Conservation (phyloP, 495 filamentous ascomycete genomes). For the Lophiotrema nucula region DNA sequence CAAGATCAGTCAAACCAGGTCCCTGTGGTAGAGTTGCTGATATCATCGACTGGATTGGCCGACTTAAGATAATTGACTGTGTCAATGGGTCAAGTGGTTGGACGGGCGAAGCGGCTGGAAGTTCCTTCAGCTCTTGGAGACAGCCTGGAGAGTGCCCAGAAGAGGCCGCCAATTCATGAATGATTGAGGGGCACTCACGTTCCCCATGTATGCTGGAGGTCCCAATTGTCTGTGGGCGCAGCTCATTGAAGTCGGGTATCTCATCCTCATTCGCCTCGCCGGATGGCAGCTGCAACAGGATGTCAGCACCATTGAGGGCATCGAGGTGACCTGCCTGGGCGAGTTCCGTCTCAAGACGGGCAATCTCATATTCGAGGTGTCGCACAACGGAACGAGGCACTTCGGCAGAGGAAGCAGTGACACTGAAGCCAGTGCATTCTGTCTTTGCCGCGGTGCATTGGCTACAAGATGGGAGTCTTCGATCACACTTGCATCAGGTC, state of each 20-base stretch:
- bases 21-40: constrained; percentile 14
- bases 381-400: constrained; percentile 12
- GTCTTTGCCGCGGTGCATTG: constrained; percentile 3
- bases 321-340: constrained; percentile 13
- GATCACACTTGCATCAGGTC: too few species aligned
- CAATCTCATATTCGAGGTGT: constrained; percentile 19
- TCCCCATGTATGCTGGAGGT: neutral
- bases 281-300: constrained; percentile 6
- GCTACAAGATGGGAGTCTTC: constrained; percentile 11
- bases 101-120: neutral
- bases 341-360: constrained; percentile 14
- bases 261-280: neutral
- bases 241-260: constrained; percentile 2
- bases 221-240: too few species aligned
- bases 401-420: neutral
- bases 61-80: constrained; percentile 8
- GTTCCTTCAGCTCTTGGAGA: too few species aligned
- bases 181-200: neutral
- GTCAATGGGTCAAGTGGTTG: constrained; percentile 3
- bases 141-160: too few species aligned
- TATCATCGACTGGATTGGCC: constrained; percentile 5
- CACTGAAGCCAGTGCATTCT: constrained; percentile 15
- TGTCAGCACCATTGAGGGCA: constrained; percentile 15
- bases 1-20: constrained; percentile 13
- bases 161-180: too few species aligned